A percentile compares a stretch with the other conserved stretches of the same genome.
Conservation (phyloP, 192 early-diverging fungal genomes). For the Coemansia furcata region DNA sequence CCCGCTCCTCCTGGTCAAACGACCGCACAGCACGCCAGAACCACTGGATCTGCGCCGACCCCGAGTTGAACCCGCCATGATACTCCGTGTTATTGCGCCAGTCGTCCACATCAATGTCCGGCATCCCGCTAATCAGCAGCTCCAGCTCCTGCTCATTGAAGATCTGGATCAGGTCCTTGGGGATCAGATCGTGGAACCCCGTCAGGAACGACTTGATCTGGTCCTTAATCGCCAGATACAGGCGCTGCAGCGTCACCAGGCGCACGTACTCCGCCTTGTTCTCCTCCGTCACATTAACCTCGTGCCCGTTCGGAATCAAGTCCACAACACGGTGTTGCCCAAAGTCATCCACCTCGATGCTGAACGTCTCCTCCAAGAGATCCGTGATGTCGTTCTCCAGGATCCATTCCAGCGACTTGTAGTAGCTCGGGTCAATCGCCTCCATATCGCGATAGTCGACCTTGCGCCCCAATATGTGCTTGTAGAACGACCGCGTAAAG, state of each 20-base stretch:
- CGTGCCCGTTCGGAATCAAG: slow-evolving; percentile 81
- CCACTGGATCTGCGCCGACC: slow-evolving; percentile 93
- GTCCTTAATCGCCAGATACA: slow-evolving; percentile 88
- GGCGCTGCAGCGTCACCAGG: slow-evolving; percentile 87
- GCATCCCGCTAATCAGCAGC: slow-evolving; percentile 95
- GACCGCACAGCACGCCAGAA: slow-evolving; percentile 98
- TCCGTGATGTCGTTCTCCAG: slow-evolving; percentile 95
- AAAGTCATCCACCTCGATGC: slow-evolving; percentile 91
- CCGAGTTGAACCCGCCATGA: slow-evolving; percentile 81
- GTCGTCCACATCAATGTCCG: slow-evolving; percentile 99
- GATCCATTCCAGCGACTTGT: slow-evolving; percentile 98
- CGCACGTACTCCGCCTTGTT: slow-evolving; percentile 98
- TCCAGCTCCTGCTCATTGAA: slow-evolving; percentile 99
- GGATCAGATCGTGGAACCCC: slow-evolving; percentile 96
- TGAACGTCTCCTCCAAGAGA: slow-evolving; percentile 93
- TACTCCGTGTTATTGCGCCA: slow-evolving; percentile 99
- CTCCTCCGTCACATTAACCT: slow-evolving; percentile 88
- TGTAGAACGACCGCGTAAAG: slow-evolving; percentile 99
- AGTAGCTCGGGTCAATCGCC: slow-evolving; percentile 95
- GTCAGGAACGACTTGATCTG: slow-evolving; percentile 92
- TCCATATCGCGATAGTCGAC: slow-evolving; percentile 99
- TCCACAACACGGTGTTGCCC: slow-evolving; percentile 84
- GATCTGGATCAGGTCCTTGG: slow-evolving; percentile 86
- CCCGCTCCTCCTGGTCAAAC: slow-evolving; percentile 96
- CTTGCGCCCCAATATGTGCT: slow-evolving; percentile 86